Evolutionary conservation across 345 rosid genomes (phyloP), one percentile per base, ranked within the genome.

Genomic region (Garcia nutans): DNA sequence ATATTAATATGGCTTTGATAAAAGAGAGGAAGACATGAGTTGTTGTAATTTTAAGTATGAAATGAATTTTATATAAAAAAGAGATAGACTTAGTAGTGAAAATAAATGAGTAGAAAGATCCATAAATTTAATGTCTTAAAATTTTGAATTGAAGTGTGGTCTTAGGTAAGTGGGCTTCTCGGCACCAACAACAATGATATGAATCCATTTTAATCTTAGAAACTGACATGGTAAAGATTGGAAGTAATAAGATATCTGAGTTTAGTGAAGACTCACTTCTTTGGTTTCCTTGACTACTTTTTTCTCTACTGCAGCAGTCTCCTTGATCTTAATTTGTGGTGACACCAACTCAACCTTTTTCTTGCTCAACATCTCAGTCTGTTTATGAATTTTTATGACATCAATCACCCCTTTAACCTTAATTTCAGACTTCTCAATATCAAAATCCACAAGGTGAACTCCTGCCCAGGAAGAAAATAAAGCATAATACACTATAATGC

Each of bases 331-430:
- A 37, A 85, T 31, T 74, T 84, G 82, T 22, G 96, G 96, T 55
- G 97, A 86, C 41, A 88, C 73, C 76, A 94, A 61, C 69, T 89
- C 96, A 8, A 90, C 97, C 72, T 87, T 92, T 76, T 85, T 89
- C 80, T 78, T 84, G 85, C 92, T 87, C 80, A 84, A 74, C 80
- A 87, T 92, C 81, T 86, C 84, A 11, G 92, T 85, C 52, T 65
- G 73, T 80, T 88, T 89, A 28, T 94, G 92, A 62, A 87, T 80
- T 85, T 87, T 83, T 26, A 82, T 70, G 2, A 79, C 88, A 20
- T 90, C 94, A 49, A 92, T 84, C 45, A 16, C 84, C 0, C 98
- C 97, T 79, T 86, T 89, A 64, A 90, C 97, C 82, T 88, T 94
- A 57, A 94, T 79, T 66, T 94, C 96, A 60, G 82, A 73, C 77